Percentiles rank a stretch among this genome's conserved stretches.
Conservation (phyloP, 176 grass and related monocot species). For the Chloris gayana region DNA sequence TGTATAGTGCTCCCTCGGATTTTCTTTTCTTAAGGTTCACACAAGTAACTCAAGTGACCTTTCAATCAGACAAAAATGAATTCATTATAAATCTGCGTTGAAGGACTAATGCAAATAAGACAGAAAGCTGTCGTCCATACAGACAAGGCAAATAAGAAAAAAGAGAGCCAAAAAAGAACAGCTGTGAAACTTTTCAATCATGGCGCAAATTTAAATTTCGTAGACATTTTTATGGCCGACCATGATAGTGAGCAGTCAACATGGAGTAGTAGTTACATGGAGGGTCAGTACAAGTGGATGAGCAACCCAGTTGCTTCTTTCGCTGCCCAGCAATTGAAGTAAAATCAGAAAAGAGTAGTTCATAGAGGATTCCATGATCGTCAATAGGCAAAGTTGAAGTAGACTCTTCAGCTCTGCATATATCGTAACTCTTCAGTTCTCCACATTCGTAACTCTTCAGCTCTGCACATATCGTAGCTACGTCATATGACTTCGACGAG, state of each 20-base stretch:
- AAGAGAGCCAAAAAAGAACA: no score
- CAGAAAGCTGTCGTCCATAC: no score
- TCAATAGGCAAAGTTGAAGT: neutral
- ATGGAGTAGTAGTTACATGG: slow-evolving; percentile 11
- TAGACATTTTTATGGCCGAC: neutral
- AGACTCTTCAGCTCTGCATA: slow-evolving; percentile 17
- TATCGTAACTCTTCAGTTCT: neutral
- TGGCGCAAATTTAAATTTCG: neutral
- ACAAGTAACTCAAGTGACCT: no score
- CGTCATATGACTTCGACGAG: slow-evolving; percentile 57
- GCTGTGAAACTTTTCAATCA: neutral
- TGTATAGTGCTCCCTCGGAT: no score
- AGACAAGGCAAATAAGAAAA: no score
- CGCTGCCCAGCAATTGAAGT: slow-evolving; percentile 6
- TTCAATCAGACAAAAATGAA: no score
- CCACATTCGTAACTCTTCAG: no score
- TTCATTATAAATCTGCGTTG: no score
- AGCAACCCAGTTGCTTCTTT: neutral
- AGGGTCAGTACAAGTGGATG: no score
- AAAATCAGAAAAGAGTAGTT: slow-evolving; percentile 5
- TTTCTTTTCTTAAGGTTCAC: no score
- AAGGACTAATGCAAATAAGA: no score
- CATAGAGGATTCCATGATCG: slow-evolving; percentile 34
- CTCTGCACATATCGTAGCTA: neutral
- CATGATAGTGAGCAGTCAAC: slow-evolving; percentile 5